Conservation (phyloP, 2,329 filamentous ascomycete species). For the Fusarium sp. region DNA sequence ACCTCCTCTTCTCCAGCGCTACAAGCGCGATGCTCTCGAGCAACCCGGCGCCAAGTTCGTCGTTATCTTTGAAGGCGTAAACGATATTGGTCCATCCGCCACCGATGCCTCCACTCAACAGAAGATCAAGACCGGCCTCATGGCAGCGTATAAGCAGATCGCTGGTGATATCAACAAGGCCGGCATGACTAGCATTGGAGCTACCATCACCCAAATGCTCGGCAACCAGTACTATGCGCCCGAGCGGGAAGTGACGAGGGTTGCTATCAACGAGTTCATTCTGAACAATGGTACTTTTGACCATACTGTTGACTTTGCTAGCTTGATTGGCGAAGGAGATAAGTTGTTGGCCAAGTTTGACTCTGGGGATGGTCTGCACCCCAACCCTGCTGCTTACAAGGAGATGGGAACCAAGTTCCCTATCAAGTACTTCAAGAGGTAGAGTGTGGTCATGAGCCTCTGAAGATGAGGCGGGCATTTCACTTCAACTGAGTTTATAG, state of each 20-base stretch:
- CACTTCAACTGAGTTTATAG: background rate
- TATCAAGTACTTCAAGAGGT: background rate
- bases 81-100: constrained; percentile 21
- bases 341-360: constrained; percentile 22
- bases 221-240: constrained; percentile 26
- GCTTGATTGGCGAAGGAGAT: constrained; percentile 24
- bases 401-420: constrained; percentile 26
- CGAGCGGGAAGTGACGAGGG: constrained; percentile 12
- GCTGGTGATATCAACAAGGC: background rate
- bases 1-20: constrained; percentile 23
- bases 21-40: constrained; percentile 25
- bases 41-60: constrained; percentile 24
- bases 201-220: constrained; percentile 21
- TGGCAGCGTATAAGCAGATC: constrained; percentile 16
- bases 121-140: background rate
- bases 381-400: constrained; percentile 24
- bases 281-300: constrained; percentile 19
- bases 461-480: accelerated
- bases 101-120: constrained; percentile 17
- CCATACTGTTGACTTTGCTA: constrained; percentile 27
- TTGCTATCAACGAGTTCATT: constrained; percentile 29
- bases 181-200: constrained; percentile 12
- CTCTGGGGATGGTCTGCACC: constrained; percentile 28
- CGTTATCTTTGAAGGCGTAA: constrained; percentile 21
- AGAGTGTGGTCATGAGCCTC: accelerated